Conservation (phyloP, 1,284 basidiomycete genomes). For the Heliocybe sulcata region DNA sequence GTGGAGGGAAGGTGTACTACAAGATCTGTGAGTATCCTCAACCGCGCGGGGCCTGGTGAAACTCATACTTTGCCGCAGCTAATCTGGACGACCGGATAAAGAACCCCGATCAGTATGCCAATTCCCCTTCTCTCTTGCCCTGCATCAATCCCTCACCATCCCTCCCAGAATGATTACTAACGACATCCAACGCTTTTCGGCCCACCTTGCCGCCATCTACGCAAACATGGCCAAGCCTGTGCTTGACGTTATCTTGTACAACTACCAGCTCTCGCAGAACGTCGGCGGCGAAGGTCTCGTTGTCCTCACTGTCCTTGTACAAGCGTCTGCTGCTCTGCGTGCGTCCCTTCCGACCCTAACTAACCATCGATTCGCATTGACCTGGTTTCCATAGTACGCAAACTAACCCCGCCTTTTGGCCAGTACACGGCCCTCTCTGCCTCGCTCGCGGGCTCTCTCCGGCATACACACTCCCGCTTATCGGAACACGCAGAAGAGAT, state of each 20-base stretch:
- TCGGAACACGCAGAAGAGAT: constrained; percentile 93
- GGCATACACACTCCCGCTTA: constrained; percentile 91
- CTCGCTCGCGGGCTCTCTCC: constrained; percentile 82
- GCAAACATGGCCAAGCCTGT: constrained; percentile 91
- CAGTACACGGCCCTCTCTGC: constrained; percentile 82
- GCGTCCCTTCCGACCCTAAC: constrained; percentile 23
- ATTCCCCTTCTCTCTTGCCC: background rate
- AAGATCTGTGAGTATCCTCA: constrained; percentile 64
- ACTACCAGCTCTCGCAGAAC: constrained; percentile 90
- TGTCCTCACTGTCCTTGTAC: constrained; percentile 80
- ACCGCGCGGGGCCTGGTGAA: constrained; percentile 1
- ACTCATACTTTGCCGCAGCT: constrained; percentile 33
- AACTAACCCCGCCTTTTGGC: constrained; percentile 91
- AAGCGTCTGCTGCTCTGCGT: constrained; percentile 75
- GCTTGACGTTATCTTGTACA: constrained; percentile 92
- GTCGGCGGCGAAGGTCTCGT: constrained; percentile 94
- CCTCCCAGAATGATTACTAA: constrained; percentile 80
- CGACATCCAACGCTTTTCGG: constrained; percentile 92
- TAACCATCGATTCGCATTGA: background rate
- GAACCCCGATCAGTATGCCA: constrained; percentile 84
- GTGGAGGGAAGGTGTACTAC: constrained; percentile 81
- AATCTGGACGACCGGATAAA: constrained; percentile 94
- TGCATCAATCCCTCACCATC: constrained; percentile 7
- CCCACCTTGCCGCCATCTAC: constrained; percentile 90
- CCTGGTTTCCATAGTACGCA: constrained; percentile 49